Base-by-base conservation (phyloP, 2,329 filamentous ascomycete genomes). In the Epichloe hybrida region DNA sequence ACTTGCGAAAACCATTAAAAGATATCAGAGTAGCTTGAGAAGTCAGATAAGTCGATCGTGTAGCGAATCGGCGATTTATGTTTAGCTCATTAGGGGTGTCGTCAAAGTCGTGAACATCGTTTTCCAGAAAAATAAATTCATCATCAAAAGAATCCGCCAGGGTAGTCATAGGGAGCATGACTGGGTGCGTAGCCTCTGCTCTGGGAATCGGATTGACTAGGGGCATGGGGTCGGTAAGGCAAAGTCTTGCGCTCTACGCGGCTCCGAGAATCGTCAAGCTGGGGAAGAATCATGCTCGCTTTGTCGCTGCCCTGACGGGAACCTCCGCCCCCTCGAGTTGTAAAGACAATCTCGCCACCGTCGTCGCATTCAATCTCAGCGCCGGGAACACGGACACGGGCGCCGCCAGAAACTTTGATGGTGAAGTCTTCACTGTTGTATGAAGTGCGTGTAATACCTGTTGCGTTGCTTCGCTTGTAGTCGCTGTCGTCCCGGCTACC, bases 401-500 rank as follows among this genome's bases (percentile, higher is more conserved):
- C 73, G 35, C 69, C 69, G 12, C 76, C 77, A 23, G 72, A 75
- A 45, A 83, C 70, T 56, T 77, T 77, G 62, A 83, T 81, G 15
- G 77, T 83, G 51, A 81, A 69, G 54, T 81, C 77, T 38, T 82
- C 77, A 50, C 54, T 71, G 52, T 71, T 74, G 3, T 64, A 64
- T 4, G 64, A 68, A 6, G 75, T 77, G 36, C 75, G 69, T 4
- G 79, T 83, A 9, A 80, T 78, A 40, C 77, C 73, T 12, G 80
- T 83, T 0, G 79, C 80, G 34, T 76, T 77, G 50, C 79, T 82
- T 55, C 76, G 75, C 56, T 73, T 74, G 62, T 75, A 81, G 51
- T 82, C 80, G 63, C 79, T 83, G 52, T 83, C 79, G 57, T 83
- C 80, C 42, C 72, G 78, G 60, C 80, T 83, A 21, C 64, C 73